Conservation (phyloP, 2,329 filamentous ascomycete genomes). For the Rhynchosporium secalis region DNA sequence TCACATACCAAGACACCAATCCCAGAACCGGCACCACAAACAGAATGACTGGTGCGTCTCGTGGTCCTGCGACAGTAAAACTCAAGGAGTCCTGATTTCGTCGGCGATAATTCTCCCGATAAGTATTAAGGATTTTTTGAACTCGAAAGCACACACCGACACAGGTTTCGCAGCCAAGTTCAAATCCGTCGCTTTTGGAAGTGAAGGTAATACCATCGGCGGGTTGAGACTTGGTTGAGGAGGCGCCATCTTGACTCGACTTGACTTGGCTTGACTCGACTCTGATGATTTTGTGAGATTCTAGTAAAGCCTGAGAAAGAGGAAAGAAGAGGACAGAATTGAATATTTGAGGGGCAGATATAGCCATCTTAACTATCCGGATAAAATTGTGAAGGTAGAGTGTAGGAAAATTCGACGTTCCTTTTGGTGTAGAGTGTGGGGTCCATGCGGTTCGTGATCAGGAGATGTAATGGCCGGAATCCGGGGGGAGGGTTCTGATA, state of each 20-base stretch:
- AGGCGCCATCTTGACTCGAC: neutral
- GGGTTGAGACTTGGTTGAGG: conserved; percentile 2
- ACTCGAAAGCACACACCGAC: neutral
- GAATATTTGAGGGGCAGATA: neutral
- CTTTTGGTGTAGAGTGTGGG: neutral
- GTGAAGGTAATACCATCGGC: neutral
- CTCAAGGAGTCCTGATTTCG: neutral
- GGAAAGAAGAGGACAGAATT: conserved; percentile 1
- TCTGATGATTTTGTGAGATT: no score
- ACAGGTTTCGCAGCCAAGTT: conserved; percentile 7
- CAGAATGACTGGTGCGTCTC: neutral
- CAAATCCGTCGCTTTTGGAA: neutral
- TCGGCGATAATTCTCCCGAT: no score
- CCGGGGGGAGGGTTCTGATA: neutral
- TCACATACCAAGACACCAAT: conserved; percentile 11
- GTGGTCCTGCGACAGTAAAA: neutral
- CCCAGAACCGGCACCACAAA: neutral
- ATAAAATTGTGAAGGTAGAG: neutral
- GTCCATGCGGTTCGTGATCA: neutral
- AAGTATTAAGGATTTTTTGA: neutral
- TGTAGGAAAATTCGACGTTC: neutral
- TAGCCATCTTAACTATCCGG: conserved; percentile 3
- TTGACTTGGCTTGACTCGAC: neutral
- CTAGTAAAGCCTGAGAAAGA: neutral
- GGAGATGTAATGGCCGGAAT: neutral